Evolutionary conservation across 768 basidiomycete species (phyloP), one percentile per base, ranked within the genome.

Genomic region (Pleurotus tuber-regium): DNA sequence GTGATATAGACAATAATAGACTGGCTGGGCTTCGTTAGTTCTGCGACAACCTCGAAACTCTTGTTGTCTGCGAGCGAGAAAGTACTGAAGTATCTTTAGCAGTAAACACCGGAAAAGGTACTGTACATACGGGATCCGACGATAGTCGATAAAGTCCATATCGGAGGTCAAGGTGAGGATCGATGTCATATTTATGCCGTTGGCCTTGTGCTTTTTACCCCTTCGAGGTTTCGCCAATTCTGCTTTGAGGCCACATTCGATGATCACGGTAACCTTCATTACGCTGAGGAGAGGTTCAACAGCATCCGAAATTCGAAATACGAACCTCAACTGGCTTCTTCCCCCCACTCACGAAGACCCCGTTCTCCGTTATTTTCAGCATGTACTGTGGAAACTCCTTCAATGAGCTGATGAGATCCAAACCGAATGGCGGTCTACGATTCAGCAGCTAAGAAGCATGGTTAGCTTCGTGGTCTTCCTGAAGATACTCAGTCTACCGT

Each of bases 81-180:
- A 2, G 88, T 92, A 9, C 91, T 94, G 59, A 39, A 10, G 29
- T 36, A 28, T 14, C 6, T 29, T 39, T n/a, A n/a, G n/a, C n/a
- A n/a, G 30, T 28, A 18, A 48, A 18, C 14, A 57, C 14, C 21
- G 5, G 8, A 40, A n/a, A n/a, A 42, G 40, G 14, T 12, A 2
- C 44, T 7, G 38, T 23, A 64, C 73, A 56, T 58, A 92, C 92
- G 78, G 73, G 38, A 89, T 88, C 18, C 88, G 80, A 25, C 92
- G 83, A 62, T 87, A 93, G 61, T 92, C 89, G 51, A 96, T 66
- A 46, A 86, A 82, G 19, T 79, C 76, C 59, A 82, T 66, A 62
- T 92, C 91, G 1, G 89, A 91, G 0, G 86, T 89, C 31, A 89
- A 41, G 3, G 86, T 85, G 36, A 92, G 66, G n/a, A 93, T 72